phyloP scores from a whole-genome alignment of 163 green algal genomes.

The Scenedesmus sp. region DNA sequence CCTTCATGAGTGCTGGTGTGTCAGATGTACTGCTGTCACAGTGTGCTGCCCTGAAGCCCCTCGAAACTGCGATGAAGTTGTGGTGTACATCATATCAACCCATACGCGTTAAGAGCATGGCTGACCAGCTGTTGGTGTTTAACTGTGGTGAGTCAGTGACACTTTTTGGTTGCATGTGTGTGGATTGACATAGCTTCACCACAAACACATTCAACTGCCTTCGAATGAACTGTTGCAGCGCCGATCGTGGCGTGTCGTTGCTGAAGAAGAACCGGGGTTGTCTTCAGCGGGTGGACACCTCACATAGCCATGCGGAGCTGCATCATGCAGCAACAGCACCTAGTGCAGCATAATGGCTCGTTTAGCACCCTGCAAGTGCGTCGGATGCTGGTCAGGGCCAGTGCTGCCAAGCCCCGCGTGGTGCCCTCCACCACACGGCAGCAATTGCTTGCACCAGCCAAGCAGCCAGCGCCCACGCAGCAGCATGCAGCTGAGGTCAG shows the following conservation, averaged over 20 bases:
- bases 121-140: slow-evolving; percentile 4
- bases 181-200: neutral
- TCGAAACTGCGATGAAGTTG: neutral
- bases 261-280: neutral
- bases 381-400: neutral
- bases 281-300: neutral
- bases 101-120: neutral
- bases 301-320: neutral
- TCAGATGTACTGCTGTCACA: slow-evolving; percentile 8
- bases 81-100: neutral
- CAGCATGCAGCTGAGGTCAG: neutral
- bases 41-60: neutral
- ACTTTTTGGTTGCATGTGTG: neutral
- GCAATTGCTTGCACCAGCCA: neutral
- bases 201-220: neutral
- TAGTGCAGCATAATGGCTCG: neutral
- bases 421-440: neutral
- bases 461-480: neutral
- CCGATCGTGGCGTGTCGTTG: neutral
- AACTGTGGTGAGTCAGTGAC: neutral
- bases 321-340: slow-evolving; percentile 6
- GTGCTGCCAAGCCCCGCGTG: slow-evolving; percentile 1
- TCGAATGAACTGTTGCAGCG: neutral
- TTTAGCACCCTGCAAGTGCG: neutral
- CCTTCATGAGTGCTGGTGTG: neutral